Evolutionary conservation across 176 grass and related monocot species (phyloP), one percentile per base, ranked within the genome.

Genomic region (Bolboschoenus planiculmis): DNA sequence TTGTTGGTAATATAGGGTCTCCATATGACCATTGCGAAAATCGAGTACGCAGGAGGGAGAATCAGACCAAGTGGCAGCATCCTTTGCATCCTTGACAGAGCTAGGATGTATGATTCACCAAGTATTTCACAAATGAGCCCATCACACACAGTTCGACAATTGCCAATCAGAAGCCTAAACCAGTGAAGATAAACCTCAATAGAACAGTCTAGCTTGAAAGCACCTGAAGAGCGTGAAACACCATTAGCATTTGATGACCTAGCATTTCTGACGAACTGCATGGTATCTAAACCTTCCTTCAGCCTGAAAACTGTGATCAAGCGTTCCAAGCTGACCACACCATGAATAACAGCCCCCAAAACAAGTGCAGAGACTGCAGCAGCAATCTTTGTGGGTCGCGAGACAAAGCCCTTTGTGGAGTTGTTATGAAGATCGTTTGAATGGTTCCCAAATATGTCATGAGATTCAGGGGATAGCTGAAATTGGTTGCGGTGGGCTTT

Each of bases 11-110:
- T 93, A 93, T 92, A 90, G 10, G 86, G 86, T 51, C 83, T 95
- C 97, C 97, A 99, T 85, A 93, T 90, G 37, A 93, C 89, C 88
- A 96, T 90, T 78, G 91, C 97, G 86, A 99, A 99, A 79, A 99
- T 88, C 36, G 97, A 93, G 85, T 99, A 99, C 29, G 93, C 83
- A 77, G 93, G 86, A 90, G 93, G 87, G 68, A 99, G 84, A 56
- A 93, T 77, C 64, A 90, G 84, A 83, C 46, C 92, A 44, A 99
- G 70, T 77, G 93, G 89, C 85, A 99, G 89, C 62, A 85, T 83
- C 43, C 86, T 89, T 81, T 99, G 97, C 87, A 99, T 93, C 44
- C 97, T 95, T 56, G 83, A 95, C n/a, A 99, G 86, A 87, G 93
- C 90, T 78, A 99, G 80, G 57, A 93, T 66, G 86, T 96, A 99